Base-by-base conservation (phyloP, 2,329 filamentous ascomycete genomes). In the Aspergillus hortae region DNA sequence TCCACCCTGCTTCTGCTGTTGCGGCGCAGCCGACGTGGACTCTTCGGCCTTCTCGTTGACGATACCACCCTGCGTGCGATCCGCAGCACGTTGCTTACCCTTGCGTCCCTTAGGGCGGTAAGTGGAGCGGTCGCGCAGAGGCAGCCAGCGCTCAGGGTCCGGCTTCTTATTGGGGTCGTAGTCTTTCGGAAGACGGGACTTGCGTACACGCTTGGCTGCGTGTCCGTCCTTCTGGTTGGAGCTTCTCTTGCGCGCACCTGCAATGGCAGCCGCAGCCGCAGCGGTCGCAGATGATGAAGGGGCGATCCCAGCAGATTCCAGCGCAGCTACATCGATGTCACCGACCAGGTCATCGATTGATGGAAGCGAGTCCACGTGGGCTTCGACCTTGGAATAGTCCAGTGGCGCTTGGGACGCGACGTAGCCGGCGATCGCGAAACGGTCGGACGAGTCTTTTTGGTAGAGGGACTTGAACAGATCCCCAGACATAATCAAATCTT, bases 61-160 rank as follows among this genome's bases (percentile, higher is more conserved):
- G 11, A 87, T 75, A 45, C 92, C 92, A 55, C 94, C 94, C 70
- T 97, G 94, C 7, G 90, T 96, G 38, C 86, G 77, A 60, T 90
- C 88, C 55, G 80, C 78, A 4, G 84, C 86, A 74, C 87, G 88
- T 80, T 91, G 87, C 80, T 90, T 92, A 50, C 90, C 89, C 80
- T 96, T 95, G 77, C 88, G 91, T 5, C 91, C 91, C 76, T 94
- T 96, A 6, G 92, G 91, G 44, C 88, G 80, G 73, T 96, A 99
- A 38, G 85, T 89, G 61, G 89, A 94, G 52, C 94, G 82, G 69
- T 99, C 94, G 48, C 88, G 85, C 64, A 97, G 78, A 11, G 94
- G 92, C 54, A 99, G 74, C 94, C 94, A 99, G 56, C 94, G 81
- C 73, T 99, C 94, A 0, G 90, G 86, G 70, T 99, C 94, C 32